Evolutionary conservation across 768 basidiomycete species (phyloP).

Genomic region (Fomitopsis serialis): DNA sequence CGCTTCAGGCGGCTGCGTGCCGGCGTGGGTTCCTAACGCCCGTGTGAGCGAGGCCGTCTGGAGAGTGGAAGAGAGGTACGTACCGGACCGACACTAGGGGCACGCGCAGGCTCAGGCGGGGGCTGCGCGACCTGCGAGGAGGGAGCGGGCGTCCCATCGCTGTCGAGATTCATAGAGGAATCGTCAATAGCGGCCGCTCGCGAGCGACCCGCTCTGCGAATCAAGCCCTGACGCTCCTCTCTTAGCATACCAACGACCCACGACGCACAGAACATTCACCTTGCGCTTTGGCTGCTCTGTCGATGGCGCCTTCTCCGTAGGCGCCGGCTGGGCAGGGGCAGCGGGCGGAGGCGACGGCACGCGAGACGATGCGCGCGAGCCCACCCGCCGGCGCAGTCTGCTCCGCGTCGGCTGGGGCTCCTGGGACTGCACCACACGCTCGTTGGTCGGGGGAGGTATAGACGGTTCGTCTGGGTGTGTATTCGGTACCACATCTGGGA

Average conservation of each 20-base stretch:
- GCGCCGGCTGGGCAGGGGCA: constrained; percentile 4
- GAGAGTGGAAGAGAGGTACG: not conserved
- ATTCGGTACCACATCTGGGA: constrained; percentile 49
- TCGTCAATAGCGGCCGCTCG: constrained; percentile 42
- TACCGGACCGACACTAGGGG: not conserved
- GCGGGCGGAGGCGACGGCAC: constrained; percentile 27
- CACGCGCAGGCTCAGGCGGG: not conserved
- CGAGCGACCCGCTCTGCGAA: constrained; percentile 35
- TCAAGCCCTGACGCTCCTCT: constrained; percentile 32
- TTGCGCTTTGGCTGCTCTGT: constrained; percentile 20
- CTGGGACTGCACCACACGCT: not conserved
- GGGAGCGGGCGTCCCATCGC: not conserved
- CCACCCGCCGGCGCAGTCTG: constrained; percentile 31
- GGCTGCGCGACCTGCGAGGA: not conserved
- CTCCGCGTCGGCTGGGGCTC: constrained; percentile 10
- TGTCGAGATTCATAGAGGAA: constrained; percentile 29
- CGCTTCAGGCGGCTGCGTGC: constrained; percentile 41
- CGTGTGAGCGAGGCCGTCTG: not conserved
- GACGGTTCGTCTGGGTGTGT: constrained; percentile 48
- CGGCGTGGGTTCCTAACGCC: not conserved
- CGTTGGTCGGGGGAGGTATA: constrained; percentile 21
- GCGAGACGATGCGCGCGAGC: constrained; percentile 37
- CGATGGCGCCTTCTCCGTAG: constrained; percentile 2
- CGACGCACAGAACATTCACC: too few relatives aligned
- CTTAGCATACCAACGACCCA: too few relatives aligned